Evolutionary conservation across 345 rosid genomes (phyloP).

Genomic region (Salix viminalis): DNA sequence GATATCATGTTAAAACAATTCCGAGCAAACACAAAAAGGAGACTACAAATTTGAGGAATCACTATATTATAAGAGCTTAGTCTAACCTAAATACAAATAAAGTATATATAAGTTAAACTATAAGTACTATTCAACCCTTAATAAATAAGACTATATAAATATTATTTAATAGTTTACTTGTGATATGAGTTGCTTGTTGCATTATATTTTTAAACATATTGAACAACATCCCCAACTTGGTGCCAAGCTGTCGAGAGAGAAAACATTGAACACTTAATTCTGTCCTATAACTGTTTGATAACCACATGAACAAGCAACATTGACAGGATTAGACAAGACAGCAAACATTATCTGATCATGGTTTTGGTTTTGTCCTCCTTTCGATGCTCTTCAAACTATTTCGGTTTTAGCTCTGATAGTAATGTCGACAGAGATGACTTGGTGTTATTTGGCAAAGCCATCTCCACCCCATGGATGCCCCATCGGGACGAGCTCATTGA

Average conservation of each 20-base stretch:
- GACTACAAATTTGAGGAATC: too few relatives aligned
- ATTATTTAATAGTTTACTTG: too few relatives aligned
- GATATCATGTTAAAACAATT: too few relatives aligned
- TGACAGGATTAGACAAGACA: neutral
- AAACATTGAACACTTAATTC: neutral
- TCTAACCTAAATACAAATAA: too few relatives aligned
- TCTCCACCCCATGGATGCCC: neutral
- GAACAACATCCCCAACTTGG: neutral
- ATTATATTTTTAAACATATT: neutral
- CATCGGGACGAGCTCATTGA: neutral
- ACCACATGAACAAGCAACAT: too few relatives aligned
- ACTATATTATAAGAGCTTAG: too few relatives aligned
- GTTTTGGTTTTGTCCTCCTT: neutral
- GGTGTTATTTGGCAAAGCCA: neutral
- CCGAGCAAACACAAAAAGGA: too few relatives aligned
- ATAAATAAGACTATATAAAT: too few relatives aligned
- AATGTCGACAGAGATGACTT: neutral
- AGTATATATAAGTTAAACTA: too few relatives aligned
- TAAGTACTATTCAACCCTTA: too few relatives aligned
- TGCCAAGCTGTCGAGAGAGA: neutral
- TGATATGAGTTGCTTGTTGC: neutral
- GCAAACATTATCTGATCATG: neutral
- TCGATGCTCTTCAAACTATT: neutral
- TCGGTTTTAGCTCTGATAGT: neutral
- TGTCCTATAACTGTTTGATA: neutral